phyloP scores from a whole-genome alignment of 2,329 filamentous ascomycete species.

The Endocalyx cinctus region DNA sequence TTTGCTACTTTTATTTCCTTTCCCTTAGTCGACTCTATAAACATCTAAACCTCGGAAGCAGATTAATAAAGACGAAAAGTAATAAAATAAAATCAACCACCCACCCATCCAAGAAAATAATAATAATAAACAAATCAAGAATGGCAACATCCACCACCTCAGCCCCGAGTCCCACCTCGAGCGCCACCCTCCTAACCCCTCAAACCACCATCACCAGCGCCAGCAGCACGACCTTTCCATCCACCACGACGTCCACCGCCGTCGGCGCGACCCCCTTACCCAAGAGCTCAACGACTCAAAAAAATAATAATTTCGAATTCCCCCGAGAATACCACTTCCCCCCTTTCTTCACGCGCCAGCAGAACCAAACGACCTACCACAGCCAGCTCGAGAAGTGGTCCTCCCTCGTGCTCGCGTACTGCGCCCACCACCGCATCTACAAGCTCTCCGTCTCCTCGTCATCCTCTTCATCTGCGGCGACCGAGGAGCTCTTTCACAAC shows the following conservation, averaged over 20 bases:
- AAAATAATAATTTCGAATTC: constrained; percentile 42
- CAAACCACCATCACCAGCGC: constrained; percentile 1
- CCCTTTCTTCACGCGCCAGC: constrained; percentile 80
- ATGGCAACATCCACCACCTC: no score
- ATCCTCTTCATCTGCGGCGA: constrained; percentile 37
- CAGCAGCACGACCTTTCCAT: no score
- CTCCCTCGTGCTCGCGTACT: constrained; percentile 79
- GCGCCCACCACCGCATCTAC: constrained; percentile 71
- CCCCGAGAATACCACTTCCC: constrained; percentile 70
- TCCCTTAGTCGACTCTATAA: no score
- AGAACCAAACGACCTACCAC: constrained; percentile 67
- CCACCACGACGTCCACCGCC: not conserved
- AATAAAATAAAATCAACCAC: no score
- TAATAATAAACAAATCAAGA: no score
- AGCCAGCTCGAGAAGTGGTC: constrained; percentile 83
- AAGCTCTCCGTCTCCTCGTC: constrained; percentile 61
- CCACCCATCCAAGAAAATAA: no score
- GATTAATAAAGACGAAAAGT: no score
- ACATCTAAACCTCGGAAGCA: no score
- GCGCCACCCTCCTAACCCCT: constrained; percentile 3
- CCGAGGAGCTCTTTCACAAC: constrained; percentile 54
- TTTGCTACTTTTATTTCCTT: no score
- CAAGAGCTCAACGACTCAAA: no score
- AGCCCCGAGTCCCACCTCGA: constrained; percentile 1
- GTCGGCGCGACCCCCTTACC: no score